A percentile compares a stretch with the other conserved stretches of the same genome.
Evolutionary conservation across 2,329 filamentous ascomycete species (phyloP).

Genomic region (Colletotrichum spinosum): DNA sequence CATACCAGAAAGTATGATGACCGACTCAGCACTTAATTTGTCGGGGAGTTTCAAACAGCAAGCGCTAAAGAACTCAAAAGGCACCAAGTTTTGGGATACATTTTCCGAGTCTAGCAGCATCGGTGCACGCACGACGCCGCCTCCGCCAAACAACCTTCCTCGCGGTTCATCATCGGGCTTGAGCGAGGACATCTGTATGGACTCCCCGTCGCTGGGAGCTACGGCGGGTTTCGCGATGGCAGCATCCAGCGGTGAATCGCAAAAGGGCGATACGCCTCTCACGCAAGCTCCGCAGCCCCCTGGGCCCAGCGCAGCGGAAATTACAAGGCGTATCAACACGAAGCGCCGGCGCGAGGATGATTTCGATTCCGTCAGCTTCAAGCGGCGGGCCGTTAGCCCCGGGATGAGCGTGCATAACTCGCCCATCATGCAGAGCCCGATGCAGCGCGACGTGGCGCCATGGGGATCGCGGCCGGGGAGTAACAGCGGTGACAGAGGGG

Average conservation of each 20-base stretch:
- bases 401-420: conserved; percentile 93
- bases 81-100: conserved; percentile 80
- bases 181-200: conserved; percentile 80
- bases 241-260: conserved; percentile 37
- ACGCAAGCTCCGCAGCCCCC: conserved; percentile 50
- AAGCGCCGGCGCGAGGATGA: conserved; percentile 93
- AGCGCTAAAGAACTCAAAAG: conserved; percentile 77
- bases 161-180: conserved; percentile 69
- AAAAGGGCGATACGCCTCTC: conserved; percentile 51
- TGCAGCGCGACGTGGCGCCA: conserved; percentile 75
- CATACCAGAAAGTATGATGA: conserved; percentile 77
- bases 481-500: conserved; percentile 64
- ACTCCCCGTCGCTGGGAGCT: conserved; percentile 67
- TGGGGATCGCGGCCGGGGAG: conserved; percentile 80
- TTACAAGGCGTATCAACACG: conserved; percentile 81
- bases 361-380: conserved; percentile 88
- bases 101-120: conserved; percentile 76
- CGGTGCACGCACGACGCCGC: conserved; percentile 64
- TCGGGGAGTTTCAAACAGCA: conserved; percentile 82
- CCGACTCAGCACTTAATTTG: conserved; percentile 59
- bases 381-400: conserved; percentile 90
- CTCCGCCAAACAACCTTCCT: conserved; percentile 72
- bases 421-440: conserved; percentile 86
- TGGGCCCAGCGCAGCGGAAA: conserved; percentile 74
- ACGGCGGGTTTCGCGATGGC: conserved; percentile 48